Conservation (phyloP, 2,329 filamentous ascomycete genomes). For the Fusarium caatingaense region DNA sequence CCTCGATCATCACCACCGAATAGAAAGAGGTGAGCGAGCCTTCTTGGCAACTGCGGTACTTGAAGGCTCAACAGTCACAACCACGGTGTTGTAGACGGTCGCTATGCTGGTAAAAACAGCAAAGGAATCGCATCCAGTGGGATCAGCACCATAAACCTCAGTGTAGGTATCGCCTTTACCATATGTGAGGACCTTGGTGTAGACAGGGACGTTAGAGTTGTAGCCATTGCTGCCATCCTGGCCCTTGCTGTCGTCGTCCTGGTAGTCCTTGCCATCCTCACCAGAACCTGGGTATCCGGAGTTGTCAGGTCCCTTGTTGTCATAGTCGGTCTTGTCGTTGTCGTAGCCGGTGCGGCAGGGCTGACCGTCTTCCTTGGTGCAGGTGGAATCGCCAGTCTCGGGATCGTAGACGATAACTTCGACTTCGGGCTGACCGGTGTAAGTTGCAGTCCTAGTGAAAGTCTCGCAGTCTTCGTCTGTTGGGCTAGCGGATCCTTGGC, state of each 20-base stretch:
- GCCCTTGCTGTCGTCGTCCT: constrained; percentile 3
- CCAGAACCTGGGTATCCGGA: background rate
- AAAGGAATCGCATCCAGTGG: constrained; percentile 40
- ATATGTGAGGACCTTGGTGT: constrained; percentile 35
- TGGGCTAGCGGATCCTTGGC: constrained; percentile 42
- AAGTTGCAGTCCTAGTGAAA: constrained; percentile 33
- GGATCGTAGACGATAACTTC: constrained; percentile 50
- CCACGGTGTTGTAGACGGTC: constrained; percentile 54
- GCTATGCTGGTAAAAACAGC: constrained; percentile 48
- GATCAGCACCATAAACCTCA: constrained; percentile 17
- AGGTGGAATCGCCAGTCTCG: constrained; percentile 47
- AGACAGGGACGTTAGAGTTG: constrained; percentile 21
- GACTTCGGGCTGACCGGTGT: constrained; percentile 43
- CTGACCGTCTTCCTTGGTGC: constrained; percentile 45
- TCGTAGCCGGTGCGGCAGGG: constrained; percentile 40
- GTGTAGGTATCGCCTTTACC: constrained; percentile 25
- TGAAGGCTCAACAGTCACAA: constrained; percentile 46
- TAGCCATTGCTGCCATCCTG: constrained; percentile 10
- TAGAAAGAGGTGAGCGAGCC: constrained; percentile 26
- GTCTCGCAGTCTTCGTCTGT: constrained; percentile 37
- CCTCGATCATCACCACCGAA: constrained; percentile 24
- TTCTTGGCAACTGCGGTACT: constrained; percentile 14
- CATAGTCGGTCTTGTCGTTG: constrained; percentile 15
- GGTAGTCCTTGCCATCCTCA: constrained; percentile 8
- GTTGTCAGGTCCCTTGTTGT: background rate